Base-by-base conservation (phyloP, 2,329 filamentous ascomycete species). In the Orbilia ellipsospora region DNA sequence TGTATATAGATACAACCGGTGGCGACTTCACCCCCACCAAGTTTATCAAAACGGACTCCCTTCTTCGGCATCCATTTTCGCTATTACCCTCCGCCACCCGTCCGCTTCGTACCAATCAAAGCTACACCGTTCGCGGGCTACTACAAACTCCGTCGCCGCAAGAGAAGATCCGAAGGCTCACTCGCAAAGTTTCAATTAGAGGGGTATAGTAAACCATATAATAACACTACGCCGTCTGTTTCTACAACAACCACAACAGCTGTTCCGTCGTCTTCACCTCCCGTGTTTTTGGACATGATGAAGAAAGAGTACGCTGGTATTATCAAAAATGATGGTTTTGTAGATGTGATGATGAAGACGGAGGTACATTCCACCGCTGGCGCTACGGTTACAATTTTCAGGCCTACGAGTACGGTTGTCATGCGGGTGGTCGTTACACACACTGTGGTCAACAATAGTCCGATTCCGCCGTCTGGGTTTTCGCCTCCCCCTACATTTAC, bases 1-100 rank as follows among this genome's bases (percentile, higher is more conserved):
- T 36, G 31, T 36, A 36, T 36, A 36, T 36, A 36, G 31, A 10
- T 7, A 36, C 31, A 36, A 36, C 31, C 31, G 10, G 31, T 36
- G 31, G 31, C 31, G 5, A 10, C 31, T 7, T 1, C 31, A 2
- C 1, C 31, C 10, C 31, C 31, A 36, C 31, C 31, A 36, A 36
- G 10, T 7, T 6, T 36, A 36, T 36, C 31, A 2, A 36, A 36
- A 23, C 63, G 63, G 2, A 18, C 45, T 2, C 70, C 70, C 2
- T 74, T 74, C 70, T 74, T 74, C 40, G 63, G 63, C 28, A 63
- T 68, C 8, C 62, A 51, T 20, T 67, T 74, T 16, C 26, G 31
- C 1, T 74, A 67, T 36, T 68, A 66, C 23, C 4, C 12, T 2
- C 48, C 66, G 1, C 40, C 50, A 3, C 15, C 57, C 13, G 3